Percentiles rank a stretch among this genome's conserved stretches.
Evolutionary conservation across 805 yeast genomes (phyloP).

Genomic region (Hanseniaspora occidentalis): DNA sequence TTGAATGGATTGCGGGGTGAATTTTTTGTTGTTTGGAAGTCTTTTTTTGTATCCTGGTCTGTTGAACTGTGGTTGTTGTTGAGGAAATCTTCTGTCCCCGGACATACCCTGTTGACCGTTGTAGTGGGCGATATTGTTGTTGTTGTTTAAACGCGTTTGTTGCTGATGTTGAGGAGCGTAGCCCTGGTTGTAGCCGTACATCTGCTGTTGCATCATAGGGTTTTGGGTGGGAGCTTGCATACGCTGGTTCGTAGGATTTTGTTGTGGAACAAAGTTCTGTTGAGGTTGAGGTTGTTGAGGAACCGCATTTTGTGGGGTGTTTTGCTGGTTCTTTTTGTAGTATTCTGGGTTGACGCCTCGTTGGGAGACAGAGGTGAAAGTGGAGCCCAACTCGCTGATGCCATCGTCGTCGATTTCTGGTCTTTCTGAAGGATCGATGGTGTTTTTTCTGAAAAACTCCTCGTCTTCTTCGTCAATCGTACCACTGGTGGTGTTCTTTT

Average conservation of each 20-base stretch:
- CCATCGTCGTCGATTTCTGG: slow-evolving; percentile 17
- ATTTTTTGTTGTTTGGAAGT: slow-evolving; percentile 20
- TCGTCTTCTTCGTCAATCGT: slow-evolving; percentile 11
- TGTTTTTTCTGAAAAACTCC: slow-evolving; percentile 11
- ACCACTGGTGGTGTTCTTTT: slow-evolving; percentile 8
- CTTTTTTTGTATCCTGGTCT: slow-evolving; percentile 30
- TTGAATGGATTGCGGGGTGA: slow-evolving; percentile 30
- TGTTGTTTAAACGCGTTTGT: slow-evolving; percentile 4
- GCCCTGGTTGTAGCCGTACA: no score
- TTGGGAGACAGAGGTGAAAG: slow-evolving; percentile 70
- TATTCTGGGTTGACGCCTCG: slow-evolving; percentile 56
- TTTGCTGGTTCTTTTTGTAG: slow-evolving; percentile 15
- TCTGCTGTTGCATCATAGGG: no score
- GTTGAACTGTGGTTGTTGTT: slow-evolving; percentile 11
- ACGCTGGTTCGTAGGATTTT: background rate
- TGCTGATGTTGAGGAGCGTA: background rate
- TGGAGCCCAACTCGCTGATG: slow-evolving; percentile 33
- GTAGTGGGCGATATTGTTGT: slow-evolving; percentile 5
- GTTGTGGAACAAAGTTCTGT: slow-evolving; percentile 1
- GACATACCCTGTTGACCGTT: background rate
- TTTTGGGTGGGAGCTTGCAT: background rate
- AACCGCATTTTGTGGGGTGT: slow-evolving; percentile 9
- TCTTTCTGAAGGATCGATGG: slow-evolving; percentile 12
- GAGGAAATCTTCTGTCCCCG: slow-evolving; percentile 3
- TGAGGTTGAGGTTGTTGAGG: slow-evolving; percentile 12